Percentiles rank a stretch among this genome's conserved stretches.
Evolutionary conservation across 164 flowering plant genomes (phyloP).

Genomic region (Tetracentron sinense): DNA sequence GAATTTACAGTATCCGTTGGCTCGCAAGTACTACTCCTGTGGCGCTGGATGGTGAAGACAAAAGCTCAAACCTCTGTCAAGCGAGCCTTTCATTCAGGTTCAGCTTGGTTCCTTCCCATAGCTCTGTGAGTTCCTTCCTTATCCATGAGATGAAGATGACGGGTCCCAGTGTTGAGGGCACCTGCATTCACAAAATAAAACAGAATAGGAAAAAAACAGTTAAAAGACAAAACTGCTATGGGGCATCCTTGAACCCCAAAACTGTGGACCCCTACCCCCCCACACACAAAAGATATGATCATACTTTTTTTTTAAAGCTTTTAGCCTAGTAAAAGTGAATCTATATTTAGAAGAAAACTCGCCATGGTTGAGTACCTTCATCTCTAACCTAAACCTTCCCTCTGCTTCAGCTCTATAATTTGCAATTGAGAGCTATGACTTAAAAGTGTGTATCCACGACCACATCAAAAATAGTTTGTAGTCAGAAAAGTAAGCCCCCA

Average conservation of each 20-base stretch:
- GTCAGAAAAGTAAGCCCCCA: too few species aligned
- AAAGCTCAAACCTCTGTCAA: slow-evolving; percentile 43
- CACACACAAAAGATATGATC: too few species aligned
- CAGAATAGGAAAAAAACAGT: too few species aligned
- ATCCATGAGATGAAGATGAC: slow-evolving; percentile 66
- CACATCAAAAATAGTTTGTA: too few species aligned
- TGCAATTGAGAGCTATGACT: background rate
- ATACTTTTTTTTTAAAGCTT: too few species aligned
- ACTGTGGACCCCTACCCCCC: too few species aligned
- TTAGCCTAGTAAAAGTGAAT: too few species aligned
- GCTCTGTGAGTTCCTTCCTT: slow-evolving; percentile 62
- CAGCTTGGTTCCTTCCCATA: slow-evolving; percentile 74
- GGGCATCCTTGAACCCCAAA: background rate
- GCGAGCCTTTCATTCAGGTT: slow-evolving; percentile 46
- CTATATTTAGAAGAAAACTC: too few species aligned
- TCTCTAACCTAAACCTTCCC: too few species aligned
- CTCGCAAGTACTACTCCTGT: background rate
- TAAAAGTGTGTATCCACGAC: too few species aligned
- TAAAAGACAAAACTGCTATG: background rate
- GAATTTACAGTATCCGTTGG: background rate
- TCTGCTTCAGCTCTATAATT: background rate
- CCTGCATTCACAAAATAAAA: slow-evolving; percentile 39
- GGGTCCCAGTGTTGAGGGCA: slow-evolving; percentile 89
- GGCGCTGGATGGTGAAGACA: background rate
- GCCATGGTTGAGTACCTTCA: too few species aligned